phyloP scores from a whole-genome alignment of 1,284 basidiomycete genomes.

The Ceratobasidium sp. region DNA sequence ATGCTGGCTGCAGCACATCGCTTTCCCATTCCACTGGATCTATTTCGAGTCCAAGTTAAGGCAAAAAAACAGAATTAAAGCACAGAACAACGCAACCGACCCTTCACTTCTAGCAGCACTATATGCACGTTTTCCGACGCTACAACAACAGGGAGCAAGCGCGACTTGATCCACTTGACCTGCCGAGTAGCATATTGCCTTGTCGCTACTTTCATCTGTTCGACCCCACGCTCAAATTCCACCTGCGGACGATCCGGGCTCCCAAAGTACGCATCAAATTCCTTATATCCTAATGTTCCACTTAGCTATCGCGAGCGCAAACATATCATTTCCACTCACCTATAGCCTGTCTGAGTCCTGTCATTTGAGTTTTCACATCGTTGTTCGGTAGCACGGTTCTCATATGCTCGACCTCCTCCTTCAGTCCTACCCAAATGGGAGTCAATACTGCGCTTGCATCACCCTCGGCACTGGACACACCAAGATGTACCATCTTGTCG shows the following conservation, averaged over 20 bases:
- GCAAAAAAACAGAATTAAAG: constrained; percentile 5
- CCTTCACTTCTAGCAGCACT: constrained; percentile 75
- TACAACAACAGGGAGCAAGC: constrained; percentile 78
- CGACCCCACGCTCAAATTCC: constrained; percentile 66
- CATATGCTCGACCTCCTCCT: constrained; percentile 77
- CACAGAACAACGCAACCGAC: constrained; percentile 51
- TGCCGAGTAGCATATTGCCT: constrained; percentile 92
- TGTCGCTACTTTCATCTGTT: constrained; percentile 86
- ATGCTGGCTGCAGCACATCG: neutral
- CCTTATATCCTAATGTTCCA: constrained; percentile 40
- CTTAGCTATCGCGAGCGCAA: neutral
- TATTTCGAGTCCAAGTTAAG: constrained; percentile 57
- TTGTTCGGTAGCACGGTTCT: constrained; percentile 49
- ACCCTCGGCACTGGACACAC: constrained; percentile 39
- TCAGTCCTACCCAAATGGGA: constrained; percentile 69
- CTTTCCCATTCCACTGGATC: constrained; percentile 63
- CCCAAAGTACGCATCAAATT: constrained; percentile 70
- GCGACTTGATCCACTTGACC: constrained; percentile 91
- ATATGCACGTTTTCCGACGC: constrained; percentile 57
- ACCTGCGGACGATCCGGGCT: constrained; percentile 53
- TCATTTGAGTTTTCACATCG: constrained; percentile 43
- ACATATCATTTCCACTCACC: constrained; percentile 58
- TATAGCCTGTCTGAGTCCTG: constrained; percentile 75
- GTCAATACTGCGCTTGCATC: constrained; percentile 23
- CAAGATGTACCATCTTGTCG: constrained; percentile 87